Base-by-base conservation (phyloP, 768 basidiomycete species). In the Wakefieldia striispora region DNA sequence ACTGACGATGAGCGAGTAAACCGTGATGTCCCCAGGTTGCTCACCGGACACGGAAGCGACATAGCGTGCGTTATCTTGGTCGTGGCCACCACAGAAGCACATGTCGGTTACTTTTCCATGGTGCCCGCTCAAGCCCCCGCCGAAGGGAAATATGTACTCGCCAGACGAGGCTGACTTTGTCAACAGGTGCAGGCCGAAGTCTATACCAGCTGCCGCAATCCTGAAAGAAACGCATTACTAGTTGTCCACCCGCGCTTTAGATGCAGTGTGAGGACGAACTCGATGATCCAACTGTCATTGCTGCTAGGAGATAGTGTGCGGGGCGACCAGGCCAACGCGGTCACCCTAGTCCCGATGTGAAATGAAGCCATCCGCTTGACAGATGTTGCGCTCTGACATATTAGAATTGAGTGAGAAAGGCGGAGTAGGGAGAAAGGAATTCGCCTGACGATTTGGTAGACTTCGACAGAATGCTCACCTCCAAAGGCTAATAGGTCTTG, bases 11-110 rank as follows among this genome's bases (percentile, higher is more conserved):
- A 55, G 48, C 21, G 44, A 31, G 23, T 21, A 2, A 51, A 23
- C 26, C 12, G 20, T 24, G 40, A 21, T 46, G 26, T 36, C 12
- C 29, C 16, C 21, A 26, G 19, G 12, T 36, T 14, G 44, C 69
- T 49, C 60, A 83, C 89, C 88, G 48, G 89, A 88, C 24, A 89
- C 86, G 10, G 88, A 88, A 8, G 87, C 90, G 51, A 92, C 78
- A 67, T 91, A 89, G 55, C 86, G 78, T 38, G 77, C 72, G 55
- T 76, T 79, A 57, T 89, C 86, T 54, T 80, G 76, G 37, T 79
- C 80, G 55, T 75, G 80, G 3, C 88, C 88, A 1, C 89, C 88
- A 63, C 86, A 89, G 58, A 89, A 92, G 20, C 81, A 73, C 75
- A 92, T 84, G 55, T 84, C 88, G 55, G 83, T 91, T 14, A 92